phyloP scores from a whole-genome alignment of 306 rosid species.

The Malus sylvestris region DNA sequence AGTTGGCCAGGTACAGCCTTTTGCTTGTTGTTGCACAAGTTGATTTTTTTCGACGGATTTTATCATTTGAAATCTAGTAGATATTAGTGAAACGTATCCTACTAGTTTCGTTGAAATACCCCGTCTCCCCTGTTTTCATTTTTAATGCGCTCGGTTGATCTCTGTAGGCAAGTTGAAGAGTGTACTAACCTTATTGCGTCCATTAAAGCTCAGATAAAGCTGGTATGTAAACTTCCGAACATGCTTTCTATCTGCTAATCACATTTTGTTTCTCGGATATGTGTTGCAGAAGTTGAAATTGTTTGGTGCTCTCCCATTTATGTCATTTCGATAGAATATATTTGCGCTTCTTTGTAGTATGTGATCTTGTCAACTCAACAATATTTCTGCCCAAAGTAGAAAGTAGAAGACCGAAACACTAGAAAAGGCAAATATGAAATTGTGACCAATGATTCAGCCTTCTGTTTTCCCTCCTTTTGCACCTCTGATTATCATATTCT shows the following conservation, averaged over 20 bases:
- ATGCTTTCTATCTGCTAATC: neutral
- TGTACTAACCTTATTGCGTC: slow-evolving; percentile 72
- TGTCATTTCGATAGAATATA: neutral
- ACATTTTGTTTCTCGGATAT: neutral
- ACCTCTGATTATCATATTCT: neutral
- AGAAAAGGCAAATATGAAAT: neutral
- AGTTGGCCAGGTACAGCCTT: slow-evolving; percentile 47
- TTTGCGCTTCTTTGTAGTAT: neutral
- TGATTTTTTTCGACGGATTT: neutral
- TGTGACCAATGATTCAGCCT: neutral
- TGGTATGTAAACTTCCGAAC: slow-evolving; percentile 40
- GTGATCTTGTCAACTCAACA: neutral
- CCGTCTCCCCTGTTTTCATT: neutral
- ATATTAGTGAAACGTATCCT: neutral
- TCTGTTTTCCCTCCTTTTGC: neutral
- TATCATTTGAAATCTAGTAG: neutral
- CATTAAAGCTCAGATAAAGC: slow-evolving; percentile 83
- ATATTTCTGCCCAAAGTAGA: neutral
- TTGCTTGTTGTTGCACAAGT: neutral
- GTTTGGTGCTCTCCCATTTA: neutral
- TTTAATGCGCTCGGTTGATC: slow-evolving; percentile 7
- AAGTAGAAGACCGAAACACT: neutral
- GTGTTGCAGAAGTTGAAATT: neutral
- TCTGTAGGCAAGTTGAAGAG: slow-evolving; percentile 76
- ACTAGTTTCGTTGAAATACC: neutral